Conservation (phyloP, 1,139 yeast species). For the Yamadazyma epiphylla region DNA sequence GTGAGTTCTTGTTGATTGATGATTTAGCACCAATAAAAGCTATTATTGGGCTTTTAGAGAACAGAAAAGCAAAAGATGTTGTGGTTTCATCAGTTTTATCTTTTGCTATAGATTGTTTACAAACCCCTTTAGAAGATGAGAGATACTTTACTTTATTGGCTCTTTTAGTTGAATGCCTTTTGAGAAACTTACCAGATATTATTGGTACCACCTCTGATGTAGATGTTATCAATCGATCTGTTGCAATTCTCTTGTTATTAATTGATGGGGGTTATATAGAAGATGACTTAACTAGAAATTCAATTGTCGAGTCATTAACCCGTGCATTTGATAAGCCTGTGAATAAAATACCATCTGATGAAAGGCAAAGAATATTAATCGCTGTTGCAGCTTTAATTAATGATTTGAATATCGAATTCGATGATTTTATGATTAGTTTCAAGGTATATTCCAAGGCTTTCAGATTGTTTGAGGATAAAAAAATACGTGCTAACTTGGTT, state of each 20-base stretch:
- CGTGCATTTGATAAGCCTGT: constrained; percentile 61
- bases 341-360: constrained; percentile 48
- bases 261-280: constrained; percentile 60
- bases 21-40: constrained; percentile 54
- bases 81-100: constrained; percentile 58
- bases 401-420: constrained; percentile 50
- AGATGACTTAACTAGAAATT: constrained; percentile 51
- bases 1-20: constrained; percentile 54
- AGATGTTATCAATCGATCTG: constrained; percentile 51
- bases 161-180: constrained; percentile 52
- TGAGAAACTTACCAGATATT: constrained; percentile 48
- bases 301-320: constrained; percentile 57
- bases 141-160: constrained; percentile 47
- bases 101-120: constrained; percentile 46
- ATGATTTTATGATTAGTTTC: constrained; percentile 53
- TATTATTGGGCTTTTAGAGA: constrained; percentile 51
- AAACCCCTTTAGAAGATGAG: constrained; percentile 38
- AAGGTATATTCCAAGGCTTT: constrained; percentile 57
- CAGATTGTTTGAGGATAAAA: constrained; percentile 53
- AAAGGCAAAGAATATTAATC: constrained; percentile 56
- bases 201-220: constrained; percentile 41
- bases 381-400: constrained; percentile 54
- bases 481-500: constrained; percentile 59
- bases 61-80: constrained; percentile 59
- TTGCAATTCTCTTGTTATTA: constrained; percentile 51